Evolutionary conservation across 371 early-diverging fungal species (phyloP).

Genomic region (Rhizopus microsporus): DNA sequence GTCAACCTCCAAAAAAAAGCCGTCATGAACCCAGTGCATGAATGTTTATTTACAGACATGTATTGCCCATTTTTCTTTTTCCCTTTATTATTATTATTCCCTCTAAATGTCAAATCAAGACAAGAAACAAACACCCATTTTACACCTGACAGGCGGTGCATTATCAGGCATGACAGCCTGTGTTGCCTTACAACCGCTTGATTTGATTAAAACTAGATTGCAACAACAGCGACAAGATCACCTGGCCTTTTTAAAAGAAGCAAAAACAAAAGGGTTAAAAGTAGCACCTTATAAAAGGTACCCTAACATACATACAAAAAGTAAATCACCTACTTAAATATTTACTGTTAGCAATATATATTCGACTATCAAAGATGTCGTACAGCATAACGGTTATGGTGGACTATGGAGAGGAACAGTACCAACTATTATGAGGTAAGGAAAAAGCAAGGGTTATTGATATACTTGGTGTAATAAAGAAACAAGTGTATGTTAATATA

Average conservation of each 20-base stretch:
- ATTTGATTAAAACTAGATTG: slow-evolving; percentile 85
- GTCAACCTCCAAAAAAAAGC: no score
- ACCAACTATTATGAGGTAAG: slow-evolving; percentile 80
- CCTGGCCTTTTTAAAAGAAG: slow-evolving; percentile 53
- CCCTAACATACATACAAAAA: background rate
- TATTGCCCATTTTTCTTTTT: background rate
- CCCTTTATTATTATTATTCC: background rate
- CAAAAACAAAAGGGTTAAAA: slow-evolving; percentile 33
- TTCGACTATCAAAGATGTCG: slow-evolving; percentile 57
- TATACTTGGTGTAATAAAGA: background rate
- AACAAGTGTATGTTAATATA: slow-evolving; percentile 13
- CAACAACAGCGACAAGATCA: slow-evolving; percentile 70
- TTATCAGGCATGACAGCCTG: slow-evolving; percentile 83
- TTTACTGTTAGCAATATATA: slow-evolving; percentile 51
- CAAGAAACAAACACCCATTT: slow-evolving; percentile 33
- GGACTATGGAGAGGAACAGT: slow-evolving; percentile 93
- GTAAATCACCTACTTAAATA: background rate
- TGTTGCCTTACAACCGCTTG: slow-evolving; percentile 87
- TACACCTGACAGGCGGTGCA: slow-evolving; percentile 80
- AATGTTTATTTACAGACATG: no score
- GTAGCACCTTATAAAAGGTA: slow-evolving; percentile 38
- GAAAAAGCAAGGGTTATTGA: background rate
- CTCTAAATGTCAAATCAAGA: slow-evolving; percentile 23
- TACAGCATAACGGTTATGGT: slow-evolving; percentile 62
- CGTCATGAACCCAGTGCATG: no score